These are phyloP conservation scores for Saccharomyces uvarum DNA, from an alignment of 1,139 yeast genomes.

Conservation along the genomic window DNA sequence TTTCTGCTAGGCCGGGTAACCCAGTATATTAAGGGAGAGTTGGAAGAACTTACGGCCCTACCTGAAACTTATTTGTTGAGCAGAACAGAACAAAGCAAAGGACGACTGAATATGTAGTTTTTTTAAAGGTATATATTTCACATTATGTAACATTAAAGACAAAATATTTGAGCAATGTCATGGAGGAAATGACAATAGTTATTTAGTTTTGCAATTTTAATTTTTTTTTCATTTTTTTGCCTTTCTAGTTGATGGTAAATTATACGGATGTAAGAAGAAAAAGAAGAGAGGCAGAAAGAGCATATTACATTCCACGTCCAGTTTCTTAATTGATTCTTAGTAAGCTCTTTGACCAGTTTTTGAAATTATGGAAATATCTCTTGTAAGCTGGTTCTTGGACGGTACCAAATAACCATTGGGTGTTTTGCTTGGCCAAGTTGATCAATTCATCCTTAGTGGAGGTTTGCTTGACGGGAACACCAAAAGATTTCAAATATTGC, in stretches of 20 bases:
- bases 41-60: not conserved
- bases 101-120: not conserved
- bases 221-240: not conserved
- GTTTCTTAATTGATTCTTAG: not conserved
- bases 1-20: not conserved
- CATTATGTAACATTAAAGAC: not conserved
- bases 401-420: conserved; percentile 34
- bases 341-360: conserved; percentile 1
- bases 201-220: not conserved
- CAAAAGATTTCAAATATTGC: conserved; percentile 47
- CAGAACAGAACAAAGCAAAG: not conserved
- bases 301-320: not conserved
- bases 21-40: not conserved
- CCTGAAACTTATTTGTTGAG: not conserved
- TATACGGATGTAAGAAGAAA: not conserved
- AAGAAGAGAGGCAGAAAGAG: not conserved
- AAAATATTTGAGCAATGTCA: not conserved
- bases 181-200: not conserved
- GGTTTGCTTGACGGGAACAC: conserved; percentile 36
- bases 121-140: not conserved
- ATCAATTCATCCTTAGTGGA: conserved; percentile 42
- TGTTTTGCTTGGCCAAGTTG: conserved; percentile 41
- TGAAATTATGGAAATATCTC: conserved; percentile 9
- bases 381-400: conserved; percentile 22
- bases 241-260: not conserved